Conservation (phyloP, 176 grass and related monocot species). For the Oryza punctata region DNA sequence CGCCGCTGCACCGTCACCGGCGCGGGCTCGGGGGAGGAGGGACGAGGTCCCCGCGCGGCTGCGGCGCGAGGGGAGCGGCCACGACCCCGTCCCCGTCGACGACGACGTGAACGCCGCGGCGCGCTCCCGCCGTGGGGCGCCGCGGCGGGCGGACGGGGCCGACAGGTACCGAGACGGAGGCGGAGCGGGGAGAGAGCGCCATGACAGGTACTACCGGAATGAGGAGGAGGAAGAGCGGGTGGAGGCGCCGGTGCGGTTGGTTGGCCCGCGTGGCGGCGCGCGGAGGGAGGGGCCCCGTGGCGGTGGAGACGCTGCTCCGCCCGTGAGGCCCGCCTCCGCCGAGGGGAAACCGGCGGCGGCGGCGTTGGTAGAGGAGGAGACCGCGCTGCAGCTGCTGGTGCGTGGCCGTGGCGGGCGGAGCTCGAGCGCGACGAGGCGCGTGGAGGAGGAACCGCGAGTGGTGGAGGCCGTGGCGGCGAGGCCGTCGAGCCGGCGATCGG, state of each 20-base stretch:
- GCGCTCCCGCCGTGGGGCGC: not conserved
- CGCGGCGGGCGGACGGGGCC: no score
- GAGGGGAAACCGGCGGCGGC: not conserved
- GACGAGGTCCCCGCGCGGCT: constrained; percentile 31
- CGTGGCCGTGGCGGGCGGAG: constrained; percentile 4
- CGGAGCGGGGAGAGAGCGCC: not conserved
- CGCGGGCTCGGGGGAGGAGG: not conserved
- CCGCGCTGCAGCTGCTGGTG: constrained; percentile 30
- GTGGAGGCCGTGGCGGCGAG: no score
- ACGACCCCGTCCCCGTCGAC: not conserved
- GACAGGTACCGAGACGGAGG: no score
- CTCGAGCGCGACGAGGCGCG: constrained; percentile 32
- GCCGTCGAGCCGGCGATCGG: not conserved
- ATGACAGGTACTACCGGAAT: not conserved
- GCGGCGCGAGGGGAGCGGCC: constrained; percentile 36
- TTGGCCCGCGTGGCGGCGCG: not conserved
- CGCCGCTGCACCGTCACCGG: not conserved
- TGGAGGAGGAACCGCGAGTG: not conserved
- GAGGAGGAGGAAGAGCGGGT: not conserved
- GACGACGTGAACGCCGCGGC: not conserved
- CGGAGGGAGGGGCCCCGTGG: constrained; percentile 14
- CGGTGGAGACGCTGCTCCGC: constrained; percentile 4
- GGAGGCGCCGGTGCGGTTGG: constrained; percentile 7
- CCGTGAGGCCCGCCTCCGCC: not conserved
- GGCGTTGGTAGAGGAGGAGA: constrained; percentile 21